Base-by-base conservation (phyloP, 2,329 filamentous ascomycete species). In the Rugonectria rugulosa region DNA sequence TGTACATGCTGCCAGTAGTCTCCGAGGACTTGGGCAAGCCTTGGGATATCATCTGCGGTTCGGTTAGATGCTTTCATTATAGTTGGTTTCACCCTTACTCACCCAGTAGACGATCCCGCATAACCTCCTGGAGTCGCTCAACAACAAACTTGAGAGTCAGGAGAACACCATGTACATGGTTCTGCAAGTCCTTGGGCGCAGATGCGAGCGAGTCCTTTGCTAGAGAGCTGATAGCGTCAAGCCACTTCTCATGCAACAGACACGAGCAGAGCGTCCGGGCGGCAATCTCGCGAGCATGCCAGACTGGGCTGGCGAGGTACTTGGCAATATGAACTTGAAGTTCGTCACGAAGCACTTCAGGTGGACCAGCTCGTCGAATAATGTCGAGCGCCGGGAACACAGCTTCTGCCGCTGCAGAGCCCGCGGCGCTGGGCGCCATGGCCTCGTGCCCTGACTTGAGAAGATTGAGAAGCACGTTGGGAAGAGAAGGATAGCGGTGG, bases 371-470 rank as follows among this genome's bases (percentile, higher is more conserved):
- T 47, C 90, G 83, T 43, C 90, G 85, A 44, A 95, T 81, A 29
- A 96, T 89, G 63, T 94, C 90, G n/a, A 96, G 76, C 1, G 89
- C 90, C 0, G 91, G 91, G 66, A 95, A 94, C 3, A 94, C 89
- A 0, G 88, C 88, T 72, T 93, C 89, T 6, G 85, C 83, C 1
- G 81, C 75, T 6, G 73, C 71, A 3, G 71, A 68, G 19, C 69
- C 70, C 26, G 65, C 57, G 6, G 71, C 65, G 24, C 68, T 68
- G 3, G 70, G 74, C 46, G 77, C 72, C 54, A 79, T 75, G 42
- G 78, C 77, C 44, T 75, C 66, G 36, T 79, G 76, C 4, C 80
- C 81, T 3, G 79, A 78, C 61, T 80, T 76, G 4, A 94, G 78
- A 5, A 93, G 79, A 14, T 79, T 77, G 3, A 89, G 72, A 0